Base-by-base conservation (phyloP, 2,329 filamentous ascomycete genomes). In the Nigrospora sphaerica region DNA sequence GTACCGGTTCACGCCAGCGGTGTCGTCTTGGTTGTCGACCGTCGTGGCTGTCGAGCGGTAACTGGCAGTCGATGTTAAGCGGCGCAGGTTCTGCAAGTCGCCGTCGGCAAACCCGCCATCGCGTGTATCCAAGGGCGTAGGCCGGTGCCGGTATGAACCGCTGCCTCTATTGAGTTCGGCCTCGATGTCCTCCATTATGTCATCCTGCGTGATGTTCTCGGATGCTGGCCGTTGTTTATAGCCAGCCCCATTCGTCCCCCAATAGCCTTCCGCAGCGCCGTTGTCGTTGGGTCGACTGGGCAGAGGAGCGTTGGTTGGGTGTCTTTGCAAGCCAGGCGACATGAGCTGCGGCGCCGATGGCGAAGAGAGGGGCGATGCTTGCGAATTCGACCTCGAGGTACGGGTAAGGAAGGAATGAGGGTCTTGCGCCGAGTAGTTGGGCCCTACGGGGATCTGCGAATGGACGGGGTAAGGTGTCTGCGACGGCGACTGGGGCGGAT, bases 221-320 rank as follows among this genome's bases (percentile, higher is more conserved):
- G 65, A 60, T 32, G 59, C 23, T 28, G 23, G 23, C 23, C 23
- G 23, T 5, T 6, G 23, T 55, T 37, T 37, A 18, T n/a, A 37
- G 35, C 18, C 35, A n/a, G 35, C 55, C n/a, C 62, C 64, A 53
- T 68, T 67, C 2, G 66, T 59, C 62, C 71, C 73, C 34, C 65
- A 62, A 2, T 60, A 60, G 37, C 71, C 67, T 47, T 75, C 72
- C 4, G 65, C 62, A 10, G 43, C 32, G 34, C 71, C 50, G 40
- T 68, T 64, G 11, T 72, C 71, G 52, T 70, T 66, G 39, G 72
- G 78, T 39, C 74, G 71, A 48, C 66, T 79, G n/a, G 78, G 75
- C 40, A 83, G 63, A 37, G 80, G 74, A 46, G 80, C 72, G 60
- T 81, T 75, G 14, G 80, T 83, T 1, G 80, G 79, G 48, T 81